These are phyloP conservation scores for Quercus lobata DNA, from an alignment of 331 rosid species.

Conservation along the genomic window DNA sequence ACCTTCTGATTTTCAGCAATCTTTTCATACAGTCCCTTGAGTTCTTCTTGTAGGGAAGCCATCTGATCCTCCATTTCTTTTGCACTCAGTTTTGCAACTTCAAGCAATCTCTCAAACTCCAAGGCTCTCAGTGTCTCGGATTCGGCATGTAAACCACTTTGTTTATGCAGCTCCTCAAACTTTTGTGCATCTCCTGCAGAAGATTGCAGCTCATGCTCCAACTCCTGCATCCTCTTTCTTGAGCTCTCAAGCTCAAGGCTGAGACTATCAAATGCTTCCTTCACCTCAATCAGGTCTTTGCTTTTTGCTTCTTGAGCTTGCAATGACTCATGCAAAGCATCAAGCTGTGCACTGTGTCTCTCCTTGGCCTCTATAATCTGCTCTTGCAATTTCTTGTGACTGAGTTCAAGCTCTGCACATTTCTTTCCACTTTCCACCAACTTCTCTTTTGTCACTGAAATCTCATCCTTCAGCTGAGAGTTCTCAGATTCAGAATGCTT, in stretches of 20 bases:
- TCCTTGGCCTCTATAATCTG: slow-evolving; percentile 60
- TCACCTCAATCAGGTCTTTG: slow-evolving; percentile 56
- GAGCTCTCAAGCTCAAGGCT: slow-evolving; percentile 69
- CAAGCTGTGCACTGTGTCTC: slow-evolving; percentile 55
- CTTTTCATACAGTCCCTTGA: slow-evolving; percentile 67
- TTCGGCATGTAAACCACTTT: slow-evolving; percentile 80
- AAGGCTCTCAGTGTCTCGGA: slow-evolving; percentile 60
- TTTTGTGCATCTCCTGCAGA: slow-evolving; percentile 54
- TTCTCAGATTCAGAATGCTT: slow-evolving; percentile 76
- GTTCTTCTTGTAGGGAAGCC: slow-evolving; percentile 60
- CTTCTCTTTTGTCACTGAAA: slow-evolving; percentile 52
- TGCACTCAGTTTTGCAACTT: slow-evolving; percentile 54
- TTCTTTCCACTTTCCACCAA: slow-evolving; percentile 58
- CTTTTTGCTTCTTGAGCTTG: slow-evolving; percentile 64
- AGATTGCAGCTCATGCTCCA: slow-evolving; percentile 56
- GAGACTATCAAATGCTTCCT: slow-evolving; percentile 60
- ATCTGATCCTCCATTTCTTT: slow-evolving; percentile 62
- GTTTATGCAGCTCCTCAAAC: slow-evolving; percentile 82
- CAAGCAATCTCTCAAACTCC: slow-evolving; percentile 68
- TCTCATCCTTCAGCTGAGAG: slow-evolving; percentile 62
- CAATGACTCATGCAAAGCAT: slow-evolving; percentile 61
- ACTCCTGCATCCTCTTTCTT: slow-evolving; percentile 51
- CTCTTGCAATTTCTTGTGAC: slow-evolving; percentile 63
- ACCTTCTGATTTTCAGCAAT: slow-evolving; percentile 65
- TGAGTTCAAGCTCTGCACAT: slow-evolving; percentile 52